Percentiles rank a stretch among this genome's conserved stretches.
phyloP scores from a whole-genome alignment of 371 early-diverging fungal genomes.

The Lichtheimia hyalospora region DNA sequence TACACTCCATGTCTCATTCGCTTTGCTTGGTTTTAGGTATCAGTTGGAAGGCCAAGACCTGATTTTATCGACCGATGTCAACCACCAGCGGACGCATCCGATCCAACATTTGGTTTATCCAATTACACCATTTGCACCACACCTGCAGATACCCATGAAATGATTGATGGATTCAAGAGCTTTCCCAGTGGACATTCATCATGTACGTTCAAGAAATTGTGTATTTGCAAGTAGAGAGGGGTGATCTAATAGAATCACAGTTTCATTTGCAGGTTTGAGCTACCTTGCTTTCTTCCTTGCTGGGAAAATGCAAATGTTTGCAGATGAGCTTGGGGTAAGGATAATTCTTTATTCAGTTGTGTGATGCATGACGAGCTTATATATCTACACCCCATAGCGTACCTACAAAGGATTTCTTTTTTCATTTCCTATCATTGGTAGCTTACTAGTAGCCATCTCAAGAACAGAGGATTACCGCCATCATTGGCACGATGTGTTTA shows the following conservation, averaged over 20 bases:
- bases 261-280: conserved; percentile 74
- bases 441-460: conserved; percentile 70
- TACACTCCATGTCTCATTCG: too few species aligned
- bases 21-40: conserved; percentile 24
- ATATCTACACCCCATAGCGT: conserved; percentile 30
- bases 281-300: conserved; percentile 72
- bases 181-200: conserved; percentile 96
- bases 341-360: background rate
- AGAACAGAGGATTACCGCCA: conserved; percentile 80
- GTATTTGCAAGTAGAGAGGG: conserved; percentile 1
- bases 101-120: conserved; percentile 62
- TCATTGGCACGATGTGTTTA: conserved; percentile 84
- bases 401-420: conserved; percentile 67
- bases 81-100: conserved; percentile 47
- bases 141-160: conserved; percentile 35
- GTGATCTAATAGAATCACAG: conserved; percentile 14
- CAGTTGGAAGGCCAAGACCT: conserved; percentile 77
- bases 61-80: conserved; percentile 91
- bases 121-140: conserved; percentile 47
- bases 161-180: conserved; percentile 85
- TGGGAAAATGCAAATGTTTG: conserved; percentile 70
- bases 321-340: conserved; percentile 56
- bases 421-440: conserved; percentile 62
- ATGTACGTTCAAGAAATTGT: conserved; percentile 22
- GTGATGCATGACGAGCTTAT: too few species aligned